Conservation (phyloP, 1,284 basidiomycete genomes). For the Cutaneotrichosporon curvatum region DNA sequence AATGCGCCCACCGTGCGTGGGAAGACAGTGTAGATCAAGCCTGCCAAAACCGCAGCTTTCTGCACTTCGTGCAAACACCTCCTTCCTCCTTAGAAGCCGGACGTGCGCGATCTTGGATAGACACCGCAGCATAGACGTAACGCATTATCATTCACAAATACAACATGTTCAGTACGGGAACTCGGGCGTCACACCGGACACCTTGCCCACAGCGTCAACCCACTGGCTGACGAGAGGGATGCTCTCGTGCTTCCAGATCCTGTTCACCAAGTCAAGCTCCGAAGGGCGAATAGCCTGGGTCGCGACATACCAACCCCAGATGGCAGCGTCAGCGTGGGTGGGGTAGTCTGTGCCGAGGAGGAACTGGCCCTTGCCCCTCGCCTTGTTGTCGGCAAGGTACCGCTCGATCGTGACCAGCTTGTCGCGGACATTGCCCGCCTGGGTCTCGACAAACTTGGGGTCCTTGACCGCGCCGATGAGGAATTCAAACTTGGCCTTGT, state of each 20-base stretch:
- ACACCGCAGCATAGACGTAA: too few relatives aligned
- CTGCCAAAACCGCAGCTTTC: too few relatives aligned
- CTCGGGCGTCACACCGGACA: not conserved
- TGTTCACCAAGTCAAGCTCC: not conserved
- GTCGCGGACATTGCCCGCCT: not conserved
- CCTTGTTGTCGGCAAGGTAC: slow-evolving; percentile 2
- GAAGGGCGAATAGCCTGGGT: not conserved
- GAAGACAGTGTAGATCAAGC: too few relatives aligned
- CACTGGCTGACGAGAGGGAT: slow-evolving; percentile 3
- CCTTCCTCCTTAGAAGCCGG: too few relatives aligned
- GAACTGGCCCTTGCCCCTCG: slow-evolving; percentile 4
- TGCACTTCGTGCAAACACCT: too few relatives aligned
- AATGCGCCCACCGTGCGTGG: too few relatives aligned
- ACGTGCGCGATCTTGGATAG: too few relatives aligned
- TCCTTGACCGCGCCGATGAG: not conserved
- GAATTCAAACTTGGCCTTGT: slow-evolving; percentile 8
- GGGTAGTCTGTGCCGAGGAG: slow-evolving; percentile 10
- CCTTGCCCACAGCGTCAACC: not conserved
- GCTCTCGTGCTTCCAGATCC: slow-evolving; percentile 8
- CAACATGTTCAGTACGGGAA: not conserved
- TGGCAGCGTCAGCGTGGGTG: slow-evolving; percentile 12
- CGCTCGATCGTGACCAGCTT: slow-evolving; percentile 1
- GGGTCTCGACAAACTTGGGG: slow-evolving; percentile 4
- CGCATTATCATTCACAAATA: too few relatives aligned
- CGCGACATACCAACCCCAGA: slow-evolving; percentile 10